Base-by-base conservation (phyloP, 2,329 filamentous ascomycete species). In the Colletotrichum chlorophyti region DNA sequence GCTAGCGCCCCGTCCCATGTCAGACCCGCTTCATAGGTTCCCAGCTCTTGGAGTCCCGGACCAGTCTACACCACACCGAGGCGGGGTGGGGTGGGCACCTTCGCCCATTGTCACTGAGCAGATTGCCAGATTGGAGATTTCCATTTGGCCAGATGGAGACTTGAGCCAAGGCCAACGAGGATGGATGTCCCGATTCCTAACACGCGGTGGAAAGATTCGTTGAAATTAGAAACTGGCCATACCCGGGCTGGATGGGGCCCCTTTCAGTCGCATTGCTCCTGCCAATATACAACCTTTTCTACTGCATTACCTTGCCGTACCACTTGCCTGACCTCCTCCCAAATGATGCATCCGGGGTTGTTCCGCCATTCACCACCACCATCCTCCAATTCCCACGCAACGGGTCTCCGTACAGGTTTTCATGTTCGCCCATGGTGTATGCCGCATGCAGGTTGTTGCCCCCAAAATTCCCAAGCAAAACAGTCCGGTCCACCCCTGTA, bases 401-500 rank as follows among this genome's bases (percentile, higher is more conserved):
- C 15, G 35, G n/a, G n/a, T n/a, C n/a, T n/a, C 35, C 11, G 15
- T 38, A 12, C 17, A 35, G 29, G 31, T 46, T 19, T 38, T 38
- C 35, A 29, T 10, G 35, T 15, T 24, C 23, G 26, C 32, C 40
- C 32, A 53, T n/a, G 49, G 32, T 42, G 49, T 38, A 27, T 41
- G 41, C 41, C 6, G 31, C 21, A 15, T 38, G 37, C 23, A 32
- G 29, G 14, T 12, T 12, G 42, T 31, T 48, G 23, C 29, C 35
- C 19, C 37, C 35, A 21, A 38, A n/a, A n/a, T n/a, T 34, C 50
- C 53, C 50, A 45, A 26, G 42, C 37, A 45, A 40, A 19, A 40
- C 24, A 55, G 43, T 11, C 32, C 21, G 27, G 23, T 23, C 23
- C 14, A 43, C 46, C 53, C 53, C 46, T 58, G 47, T 40, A 58